Evolutionary conservation across 805 yeast genomes (phyloP), one percentile per base, ranked within the genome.

Genomic region (Kazachstania kunashirensis): DNA sequence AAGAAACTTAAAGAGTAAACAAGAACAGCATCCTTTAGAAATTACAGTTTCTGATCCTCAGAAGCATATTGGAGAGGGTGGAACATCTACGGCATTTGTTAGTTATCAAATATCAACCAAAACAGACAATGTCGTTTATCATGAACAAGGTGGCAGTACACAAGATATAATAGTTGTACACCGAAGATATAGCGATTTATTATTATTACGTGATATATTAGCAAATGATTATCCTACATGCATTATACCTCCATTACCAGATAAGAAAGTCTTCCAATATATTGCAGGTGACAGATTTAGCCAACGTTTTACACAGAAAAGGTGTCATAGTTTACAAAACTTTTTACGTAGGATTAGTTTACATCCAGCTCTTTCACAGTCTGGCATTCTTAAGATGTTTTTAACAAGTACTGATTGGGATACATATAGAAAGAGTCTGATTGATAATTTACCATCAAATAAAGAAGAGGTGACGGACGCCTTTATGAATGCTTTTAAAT

Each of bases 201-300:
- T 80, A 40, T 75, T 79, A 46, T 67, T 89, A 16, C 83, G 79
- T 58, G 82, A 79, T 42, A 77, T 84, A 39, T 64, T 89, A 37
- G 57, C 68, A 34, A 79, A 75, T 46, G 96, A 88, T 53, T 82
- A 67, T 54, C 95, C 96, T 0, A 82, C 92, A 4, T 69, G 84
- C 41, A 74, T 92, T 11, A 75, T 89, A 0, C 98, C 98, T 1
- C 96, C 97, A 11, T 67, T 89, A 37, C 98, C 98, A 0, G 94
- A 89, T 43, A 88, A 86, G 58, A 84, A 83, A 63, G 74, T 94
- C 42, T 67, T 89, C 48, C 95, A 89, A 56, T 89, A 92, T 59
- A 70, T 89, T 36, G 86, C 94, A 26, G 97, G 98, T 9, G 96
- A 89, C 50, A 68, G 97, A 26, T 89, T 89, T 55, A 77, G 89